phyloP scores from a whole-genome alignment of 2,329 filamentous ascomycete genomes.

The Cryphonectria japonica region DNA sequence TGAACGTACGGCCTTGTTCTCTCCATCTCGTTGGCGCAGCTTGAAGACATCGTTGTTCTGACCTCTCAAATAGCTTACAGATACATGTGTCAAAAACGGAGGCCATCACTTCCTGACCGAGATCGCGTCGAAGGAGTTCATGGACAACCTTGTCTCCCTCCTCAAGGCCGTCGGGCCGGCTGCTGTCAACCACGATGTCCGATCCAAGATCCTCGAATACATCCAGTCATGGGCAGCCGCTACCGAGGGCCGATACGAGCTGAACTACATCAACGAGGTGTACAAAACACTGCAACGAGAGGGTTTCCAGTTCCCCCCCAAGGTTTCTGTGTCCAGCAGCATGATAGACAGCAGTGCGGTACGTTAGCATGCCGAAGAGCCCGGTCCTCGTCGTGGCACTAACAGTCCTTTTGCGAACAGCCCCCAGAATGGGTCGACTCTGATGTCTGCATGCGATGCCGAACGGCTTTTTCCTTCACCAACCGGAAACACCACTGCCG shows the following conservation, averaged over 20 bases:
- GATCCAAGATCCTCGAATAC: conserved; percentile 86
- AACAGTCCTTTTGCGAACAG: conserved; percentile 46
- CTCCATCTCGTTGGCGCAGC: neutral
- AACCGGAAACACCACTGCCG: conserved; percentile 98
- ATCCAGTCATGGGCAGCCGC: conserved; percentile 93
- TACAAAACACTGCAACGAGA: conserved; percentile 83
- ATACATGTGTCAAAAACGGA: conserved; percentile 98
- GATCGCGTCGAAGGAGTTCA: conserved; percentile 95
- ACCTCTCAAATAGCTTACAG: conserved; percentile 68
- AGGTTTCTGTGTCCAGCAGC: conserved; percentile 83
- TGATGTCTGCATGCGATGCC: conserved; percentile 97
- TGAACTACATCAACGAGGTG: conserved; percentile 85
- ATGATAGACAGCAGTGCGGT: conserved; percentile 98
- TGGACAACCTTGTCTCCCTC: conserved; percentile 93
- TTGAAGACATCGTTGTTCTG: conserved; percentile 1
- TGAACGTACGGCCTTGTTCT: conserved; percentile 67
- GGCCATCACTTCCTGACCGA: conserved; percentile 93
- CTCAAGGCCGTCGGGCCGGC: conserved; percentile 77
- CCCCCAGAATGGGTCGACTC: conserved; percentile 98
- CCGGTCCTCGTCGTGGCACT: conserved; percentile 31
- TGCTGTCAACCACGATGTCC: conserved; percentile 83
- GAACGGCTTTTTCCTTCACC: conserved; percentile 93
- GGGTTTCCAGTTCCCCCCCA: conserved; percentile 87
- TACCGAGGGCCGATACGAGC: conserved; percentile 80
- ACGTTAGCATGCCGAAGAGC: conserved; percentile 41